Evolutionary conservation across 768 basidiomycete genomes (phyloP), one percentile per base, ranked within the genome.

Genomic region (Suillus hirtellus): DNA sequence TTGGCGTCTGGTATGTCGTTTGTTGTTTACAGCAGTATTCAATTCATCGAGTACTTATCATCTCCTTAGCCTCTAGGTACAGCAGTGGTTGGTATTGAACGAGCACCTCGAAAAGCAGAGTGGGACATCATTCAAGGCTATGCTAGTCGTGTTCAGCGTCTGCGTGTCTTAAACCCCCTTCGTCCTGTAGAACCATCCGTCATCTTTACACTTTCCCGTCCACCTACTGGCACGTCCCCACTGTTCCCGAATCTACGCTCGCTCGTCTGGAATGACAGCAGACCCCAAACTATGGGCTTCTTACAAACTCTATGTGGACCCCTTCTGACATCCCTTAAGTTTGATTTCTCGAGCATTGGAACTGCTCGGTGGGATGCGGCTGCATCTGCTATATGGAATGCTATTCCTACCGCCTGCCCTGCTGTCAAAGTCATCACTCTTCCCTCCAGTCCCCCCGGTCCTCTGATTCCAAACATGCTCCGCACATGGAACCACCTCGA

Each of bases 191-290:
- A 53, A 11, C 19, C 0, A n/a, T 53, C 27, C 8, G 8, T 50
- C 9, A 50, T 53, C 11, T 53, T 53, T 35, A 53, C 52, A 53
- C 53, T 54, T n/a, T 54, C 34, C 53, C 19, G 34, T 14, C 35
- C 53, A n/a, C 53, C 53, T 21, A 11, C n/a, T 37, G 10, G 10
- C 35, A 21, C 53, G 1, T 54, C 34, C 53, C 35, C 34, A 10
- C 35, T 54, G n/a, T 54, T 54, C 35, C 53, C 34, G 53, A 54
- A 54, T 54, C n/a, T 54, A 54, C 35, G 53, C 12, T 54, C 35
- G 19, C 53, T 54, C 31, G 34, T 53, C 11, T 53, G 27, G 52
- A 53, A 35, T 53, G 52, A 53, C 52, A 53, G 24, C 11, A 53
- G 34, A 53, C 34, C 17, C 31, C 34, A 31, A 53, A 35, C 19